Percentiles rank a stretch among this genome's conserved stretches.
Evolutionary conservation across 2,329 filamentous ascomycete species (phyloP).

Genomic region (Penicillium expansum): DNA sequence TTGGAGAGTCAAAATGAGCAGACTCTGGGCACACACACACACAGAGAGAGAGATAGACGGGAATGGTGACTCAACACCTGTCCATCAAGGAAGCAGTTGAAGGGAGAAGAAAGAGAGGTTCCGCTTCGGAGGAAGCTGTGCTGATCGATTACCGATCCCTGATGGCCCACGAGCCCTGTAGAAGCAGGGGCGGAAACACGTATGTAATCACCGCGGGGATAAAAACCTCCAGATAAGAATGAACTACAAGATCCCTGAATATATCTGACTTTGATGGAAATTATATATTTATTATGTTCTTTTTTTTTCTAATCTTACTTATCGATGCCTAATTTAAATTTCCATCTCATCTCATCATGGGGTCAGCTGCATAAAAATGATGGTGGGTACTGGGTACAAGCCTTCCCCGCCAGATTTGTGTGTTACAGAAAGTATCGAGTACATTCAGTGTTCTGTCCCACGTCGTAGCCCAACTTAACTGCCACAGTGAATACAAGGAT

Average conservation of each 20-base stretch:
- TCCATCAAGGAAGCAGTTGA: conserved; percentile 20
- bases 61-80: conserved; percentile 21
- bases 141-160: conserved; percentile 12
- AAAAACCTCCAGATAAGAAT: conserved; percentile 3
- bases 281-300: background rate
- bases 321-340: background rate
- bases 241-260: conserved; percentile 6
- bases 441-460: conserved; percentile 5
- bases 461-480: conserved; percentile 30
- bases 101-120: conserved; percentile 15
- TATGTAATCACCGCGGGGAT: conserved; percentile 8
- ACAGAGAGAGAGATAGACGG: background rate
- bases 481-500: conserved; percentile 26
- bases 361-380: conserved; percentile 1
- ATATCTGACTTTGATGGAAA: background rate
- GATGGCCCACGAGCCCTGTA: conserved; percentile 6
- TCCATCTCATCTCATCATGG: conserved; percentile 3
- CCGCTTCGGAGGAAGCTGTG: conserved; percentile 12
- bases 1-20: conserved; percentile 17
- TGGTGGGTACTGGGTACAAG: conserved; percentile 22
- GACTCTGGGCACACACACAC: conserved; percentile 4
- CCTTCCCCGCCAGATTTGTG: conserved; percentile 17
- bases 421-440: conserved; percentile 8
- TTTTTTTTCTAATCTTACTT: background rate
- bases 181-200: conserved; percentile 8